Base-by-base conservation (phyloP, 2,329 filamentous ascomycete genomes). In the Mariannaea elegans region DNA sequence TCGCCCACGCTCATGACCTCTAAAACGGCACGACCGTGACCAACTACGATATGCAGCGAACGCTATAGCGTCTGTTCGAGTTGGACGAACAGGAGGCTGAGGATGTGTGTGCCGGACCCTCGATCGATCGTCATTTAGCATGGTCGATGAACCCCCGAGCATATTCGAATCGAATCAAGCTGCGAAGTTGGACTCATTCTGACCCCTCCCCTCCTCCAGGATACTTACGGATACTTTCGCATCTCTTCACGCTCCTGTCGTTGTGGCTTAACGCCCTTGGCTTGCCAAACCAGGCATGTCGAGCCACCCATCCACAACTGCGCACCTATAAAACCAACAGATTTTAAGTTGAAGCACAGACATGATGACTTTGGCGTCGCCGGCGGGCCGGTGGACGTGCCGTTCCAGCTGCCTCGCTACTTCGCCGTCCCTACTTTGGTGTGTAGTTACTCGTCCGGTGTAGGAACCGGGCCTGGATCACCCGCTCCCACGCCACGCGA, bases 311-410 rank as follows among this genome's bases (percentile, higher is more conserved):
- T 24, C 39, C 41, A 44, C 49, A 27, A 27, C 19, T 29, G 19
- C 27, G 14, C 6, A 36, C 7, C 13, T 14, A n/a, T 10, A 36
- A 8, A 36, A 9, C 32, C 12, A 19, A 34, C 36, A 7, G 4
- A 19, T 10, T 19, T 39, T n/a, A 19, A 27, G 41, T 10, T 29
- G n/a, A 39, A n/a, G 16, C 19, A 38, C 18, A n/a, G 31, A 29
- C 34, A 48, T 46, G 36, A 29, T 53, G 56, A 69, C 49, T 66
- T 66, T 67, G 67, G 67, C 52, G 57, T 65, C 53, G 65, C 67
- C 67, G 67, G 56, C 57, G 48, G 56, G 34, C 56, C 60, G 53
- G 38, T 51, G 38, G 59, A 29, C 53, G 50, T 19, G 32, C 34
- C 51, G 42, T 47, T 36, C 42, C 21, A 55, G 36, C 23, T 21